Conservation (phyloP, 2,329 filamentous ascomycete genomes). For the Paracoccidioides brasiliensis region DNA sequence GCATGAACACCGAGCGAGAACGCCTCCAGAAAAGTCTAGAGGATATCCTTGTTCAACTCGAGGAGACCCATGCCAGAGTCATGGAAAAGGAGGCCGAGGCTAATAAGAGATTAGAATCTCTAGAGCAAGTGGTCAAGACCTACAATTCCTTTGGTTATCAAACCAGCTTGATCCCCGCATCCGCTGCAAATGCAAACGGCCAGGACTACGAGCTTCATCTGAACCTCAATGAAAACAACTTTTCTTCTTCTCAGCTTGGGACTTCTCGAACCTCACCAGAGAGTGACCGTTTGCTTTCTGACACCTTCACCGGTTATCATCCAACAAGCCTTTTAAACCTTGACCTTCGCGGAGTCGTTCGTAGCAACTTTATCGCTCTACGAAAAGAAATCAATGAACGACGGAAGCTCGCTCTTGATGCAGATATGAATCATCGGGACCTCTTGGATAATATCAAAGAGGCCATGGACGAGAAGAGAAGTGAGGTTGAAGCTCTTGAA, state of each 20-base stretch:
- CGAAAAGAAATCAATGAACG: conserved; percentile 89
- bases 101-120: conserved; percentile 70
- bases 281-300: conserved; percentile 67
- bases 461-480: conserved; percentile 87
- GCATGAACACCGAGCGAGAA: conserved; percentile 92
- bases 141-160: conserved; percentile 95
- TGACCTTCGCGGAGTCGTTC: conserved; percentile 72
- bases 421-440: conserved; percentile 89
- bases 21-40: conserved; percentile 83
- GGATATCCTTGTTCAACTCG: conserved; percentile 57
- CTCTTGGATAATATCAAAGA: conserved; percentile 90
- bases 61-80: conserved; percentile 72
- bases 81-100: conserved; percentile 82
- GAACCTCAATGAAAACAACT: conserved; percentile 69
- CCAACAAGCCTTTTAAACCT: conserved; percentile 78
- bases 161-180: conserved; percentile 74
- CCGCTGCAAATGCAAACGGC: conserved; percentile 74
- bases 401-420: conserved; percentile 66
- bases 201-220: conserved; percentile 74
- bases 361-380: conserved; percentile 61
- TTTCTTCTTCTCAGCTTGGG: conserved; percentile 49
- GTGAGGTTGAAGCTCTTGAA: conserved; percentile 81
- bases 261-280: conserved; percentile 38
- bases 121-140: conserved; percentile 77
- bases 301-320: conserved; percentile 74